Evolutionary conservation across 2,329 filamentous ascomycete genomes (phyloP).

Genomic region (Pseudopithomyces maydicus): DNA sequence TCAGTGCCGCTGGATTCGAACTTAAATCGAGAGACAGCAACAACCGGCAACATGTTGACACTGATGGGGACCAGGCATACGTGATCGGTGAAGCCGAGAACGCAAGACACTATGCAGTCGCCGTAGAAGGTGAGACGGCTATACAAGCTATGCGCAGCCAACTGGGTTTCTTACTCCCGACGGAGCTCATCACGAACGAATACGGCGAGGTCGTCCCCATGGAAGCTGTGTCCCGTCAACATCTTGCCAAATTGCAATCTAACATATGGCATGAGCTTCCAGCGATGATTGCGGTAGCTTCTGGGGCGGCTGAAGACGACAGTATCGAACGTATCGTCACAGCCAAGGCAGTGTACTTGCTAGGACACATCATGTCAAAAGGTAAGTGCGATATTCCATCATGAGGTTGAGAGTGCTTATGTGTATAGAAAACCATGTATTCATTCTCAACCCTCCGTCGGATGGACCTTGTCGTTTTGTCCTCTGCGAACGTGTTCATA

Average conservation of each 20-base stretch:
- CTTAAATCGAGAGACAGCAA: not conserved
- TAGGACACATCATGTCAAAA: not conserved
- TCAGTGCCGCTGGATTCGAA: not conserved
- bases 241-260: slow-evolving; percentile 11
- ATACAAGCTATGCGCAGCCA: slow-evolving; percentile 3
- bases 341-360: not conserved
- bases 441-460: not conserved
- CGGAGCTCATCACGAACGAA: slow-evolving; percentile 9
- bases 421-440: not conserved
- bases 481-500: slow-evolving; percentile 1
- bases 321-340: not conserved
- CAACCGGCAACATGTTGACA: not conserved
- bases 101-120: not conserved
- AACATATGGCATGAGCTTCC: slow-evolving; percentile 12
- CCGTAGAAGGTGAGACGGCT: not conserved
- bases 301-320: not conserved
- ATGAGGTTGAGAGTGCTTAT: not conserved
- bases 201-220: not conserved
- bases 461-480: not conserved
- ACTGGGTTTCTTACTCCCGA: not conserved
- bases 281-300: not conserved
- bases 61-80: not conserved
- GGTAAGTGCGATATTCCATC: not conserved
- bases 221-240: not conserved
- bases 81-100: not conserved